Conservation (phyloP, 176 grass and related monocot genomes). For the Musa acuminata region DNA sequence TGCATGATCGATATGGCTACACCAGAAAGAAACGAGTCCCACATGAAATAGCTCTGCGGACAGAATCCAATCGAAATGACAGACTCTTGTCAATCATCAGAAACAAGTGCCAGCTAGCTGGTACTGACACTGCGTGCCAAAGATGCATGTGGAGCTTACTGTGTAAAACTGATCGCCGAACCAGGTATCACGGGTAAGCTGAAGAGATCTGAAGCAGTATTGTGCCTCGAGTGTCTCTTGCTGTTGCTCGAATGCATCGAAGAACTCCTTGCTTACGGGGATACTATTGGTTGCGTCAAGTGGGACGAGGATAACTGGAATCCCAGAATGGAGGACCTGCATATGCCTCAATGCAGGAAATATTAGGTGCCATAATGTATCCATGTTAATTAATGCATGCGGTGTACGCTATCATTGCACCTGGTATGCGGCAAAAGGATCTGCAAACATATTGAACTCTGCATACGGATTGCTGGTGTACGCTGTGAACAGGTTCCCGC, state of each 20-base stretch:
- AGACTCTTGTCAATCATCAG: not conserved
- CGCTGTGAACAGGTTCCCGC: slow-evolving; percentile 61
- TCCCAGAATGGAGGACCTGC: slow-evolving; percentile 57
- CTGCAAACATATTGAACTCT: slow-evolving; percentile 77
- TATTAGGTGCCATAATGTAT: too few species aligned
- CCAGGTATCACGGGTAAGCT: slow-evolving; percentile 44
- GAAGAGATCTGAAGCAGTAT: slow-evolving; percentile 51
- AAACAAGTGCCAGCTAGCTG: not conserved
- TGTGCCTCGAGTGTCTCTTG: slow-evolving; percentile 49
- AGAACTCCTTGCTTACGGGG: slow-evolving; percentile 49
- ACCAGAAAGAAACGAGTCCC: slow-evolving; percentile 62
- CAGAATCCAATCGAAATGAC: not conserved
- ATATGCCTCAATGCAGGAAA: not conserved
- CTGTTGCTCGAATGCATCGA: slow-evolving; percentile 30
- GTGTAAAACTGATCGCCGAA: slow-evolving; percentile 29
- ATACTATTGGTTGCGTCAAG: slow-evolving; percentile 74
- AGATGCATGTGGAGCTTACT: slow-evolving; percentile 5
- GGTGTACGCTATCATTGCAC: slow-evolving; percentile 2
- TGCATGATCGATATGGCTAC: slow-evolving; percentile 51
- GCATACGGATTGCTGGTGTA: slow-evolving; percentile 52
- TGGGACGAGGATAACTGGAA: slow-evolving; percentile 60
- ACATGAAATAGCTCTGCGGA: slow-evolving; percentile 56
- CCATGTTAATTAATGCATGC: too few species aligned
- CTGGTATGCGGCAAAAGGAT: slow-evolving; percentile 73
- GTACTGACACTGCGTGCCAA: not conserved